Percentiles rank a stretch among this genome's conserved stretches.
Evolutionary conservation across 1,139 yeast genomes (phyloP).

Genomic region (Lipomyces yarrowii): DNA sequence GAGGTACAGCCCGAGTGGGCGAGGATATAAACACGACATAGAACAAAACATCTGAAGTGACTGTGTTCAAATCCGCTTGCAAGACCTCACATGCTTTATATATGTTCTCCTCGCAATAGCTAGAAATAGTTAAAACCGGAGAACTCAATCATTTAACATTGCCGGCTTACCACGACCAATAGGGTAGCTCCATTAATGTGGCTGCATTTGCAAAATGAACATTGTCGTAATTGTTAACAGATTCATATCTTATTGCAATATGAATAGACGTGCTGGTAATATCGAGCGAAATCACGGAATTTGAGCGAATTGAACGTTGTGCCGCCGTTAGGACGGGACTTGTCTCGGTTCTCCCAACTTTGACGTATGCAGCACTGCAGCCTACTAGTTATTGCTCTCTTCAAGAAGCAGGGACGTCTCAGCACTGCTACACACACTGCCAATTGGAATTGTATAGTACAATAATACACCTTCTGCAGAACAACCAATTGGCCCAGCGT

Average conservation of each 20-base stretch:
- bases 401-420: not conserved
- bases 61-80: not conserved
- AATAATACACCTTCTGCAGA: not conserved
- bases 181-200: slow-evolving; percentile 4
- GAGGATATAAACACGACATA: slow-evolving; percentile 20
- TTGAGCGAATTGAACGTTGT: no score
- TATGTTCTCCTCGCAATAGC: slow-evolving; percentile 28
- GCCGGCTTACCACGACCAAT: not conserved
- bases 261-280: no score
- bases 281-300: no score
- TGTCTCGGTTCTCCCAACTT: no score
- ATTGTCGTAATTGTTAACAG: no score
- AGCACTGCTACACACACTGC: no score
- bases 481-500: not conserved
- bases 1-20: not conserved
- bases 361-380: no score
- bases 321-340: no score
- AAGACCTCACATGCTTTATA: slow-evolving; percentile 12
- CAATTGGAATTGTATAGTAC: not conserved
- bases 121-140: not conserved
- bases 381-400: not conserved
- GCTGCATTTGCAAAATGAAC: not conserved
- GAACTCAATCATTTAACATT: not conserved
- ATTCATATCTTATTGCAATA: no score
- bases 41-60: not conserved